Base-by-base conservation (phyloP, 805 yeast species). In the Yarrowia divulgata region DNA sequence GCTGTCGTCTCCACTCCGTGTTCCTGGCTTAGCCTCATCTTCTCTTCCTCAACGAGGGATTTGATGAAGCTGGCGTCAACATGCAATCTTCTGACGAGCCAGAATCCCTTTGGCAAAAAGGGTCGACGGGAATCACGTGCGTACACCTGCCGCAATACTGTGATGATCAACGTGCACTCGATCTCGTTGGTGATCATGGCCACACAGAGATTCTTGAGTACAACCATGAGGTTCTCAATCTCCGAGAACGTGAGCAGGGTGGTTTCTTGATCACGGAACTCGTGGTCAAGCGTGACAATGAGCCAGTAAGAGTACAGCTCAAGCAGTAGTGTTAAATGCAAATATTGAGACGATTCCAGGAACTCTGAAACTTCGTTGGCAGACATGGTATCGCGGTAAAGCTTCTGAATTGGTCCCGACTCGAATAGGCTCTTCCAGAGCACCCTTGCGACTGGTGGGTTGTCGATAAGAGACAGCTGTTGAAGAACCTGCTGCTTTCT, bases 281-380 rank as follows among this genome's bases (percentile, higher is more conserved):
- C 93, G 12, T 80, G 78, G 74, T 90, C 96, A 72, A 86, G 88
- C 1, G 90, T 84, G 9, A 90, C 86, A 34, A 86, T 83, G 50
- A 90, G 77, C 85, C 90, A 85, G 73, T 87, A 89, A 0, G 92
- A 86, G 70, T 87, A 83, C 10, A 89, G 74, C 71, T 90, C 91
- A 69, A 88, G 81, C 0, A 88, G 75, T 54, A 79, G 81, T 1
- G 72, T 70, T 19, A 37, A 67, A 42, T 48, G 62, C 50, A 69
- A 73, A 18, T 70, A 72, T 55, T 48, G 50, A 73, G 73, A 71
- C 42, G 71, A 70, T 14, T 67, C 67, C 35, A 57, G 70, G 29
- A 71, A 71, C n/a, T 72, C 74, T 6, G 71, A 50, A 29, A 40
- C 50, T 6, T 67, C 45, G 32, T 57, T 46, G 18, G 54, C 68